Base-by-base conservation (phyloP, 257 asterid species). In the Lavandula angustifolia region DNA sequence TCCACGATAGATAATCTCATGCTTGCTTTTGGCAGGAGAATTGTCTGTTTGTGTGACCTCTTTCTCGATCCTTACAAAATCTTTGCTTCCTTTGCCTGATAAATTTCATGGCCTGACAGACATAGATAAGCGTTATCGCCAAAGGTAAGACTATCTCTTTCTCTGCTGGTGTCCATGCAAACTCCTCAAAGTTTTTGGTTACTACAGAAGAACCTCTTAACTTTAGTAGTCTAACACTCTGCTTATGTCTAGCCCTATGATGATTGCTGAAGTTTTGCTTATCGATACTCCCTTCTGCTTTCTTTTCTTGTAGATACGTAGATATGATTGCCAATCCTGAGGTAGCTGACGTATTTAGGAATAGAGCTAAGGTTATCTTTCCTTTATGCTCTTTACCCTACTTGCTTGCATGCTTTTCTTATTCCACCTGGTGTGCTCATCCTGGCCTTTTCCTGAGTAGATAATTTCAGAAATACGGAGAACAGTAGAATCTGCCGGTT, bases 271-370 rank as follows among this genome's bases (percentile, higher is more conserved):
- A n/a, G 6, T 64, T n/a, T 71, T 65, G 8, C 46, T 13, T 35
- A 38, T 40, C 16, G 56, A n/a, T 51, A 9, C 9, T 33, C 44
- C 33, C 43, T 13, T 14, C 40, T 51, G 9, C 3, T 40, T 10
- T 61, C 62, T 48, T 67, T 60, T 55, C 54, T n/a, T 66, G 33
- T 58, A 92, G 97, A 81, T 94, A 94, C 67, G 84, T 94, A 13
- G 99, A 94, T 80, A 94, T 94, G 99, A 94, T 94, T 77, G 99
- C 97, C 29, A 94, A 94, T 77, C 94, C 94, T 63, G 97, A 87
- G 82, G 99, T 90, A 31, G 95, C 96, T 62, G 95, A 80, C 51
- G 37, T 76, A 58, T 90, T 94, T 66, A 85, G 89, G 68, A 94
- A 89, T 73, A 82, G 99, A 80, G 96, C 99, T 50, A 94, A 89